A percentile compares a stretch with the other conserved stretches of the same genome.
phyloP scores from a whole-genome alignment of 2,329 filamentous ascomycete genomes.

The Tothia fuscella region DNA sequence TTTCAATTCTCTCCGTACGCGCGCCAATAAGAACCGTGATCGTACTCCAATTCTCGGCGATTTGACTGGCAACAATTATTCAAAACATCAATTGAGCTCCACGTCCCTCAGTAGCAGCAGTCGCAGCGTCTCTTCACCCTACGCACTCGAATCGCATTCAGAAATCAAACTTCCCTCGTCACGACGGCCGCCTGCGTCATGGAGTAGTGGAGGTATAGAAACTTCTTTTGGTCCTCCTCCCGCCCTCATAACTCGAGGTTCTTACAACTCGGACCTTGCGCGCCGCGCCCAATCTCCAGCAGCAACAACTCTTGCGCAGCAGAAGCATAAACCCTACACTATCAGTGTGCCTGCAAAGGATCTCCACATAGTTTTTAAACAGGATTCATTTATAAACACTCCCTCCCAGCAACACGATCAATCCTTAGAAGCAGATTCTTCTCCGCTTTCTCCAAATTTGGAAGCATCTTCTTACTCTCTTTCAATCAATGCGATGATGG shows the following conservation, averaged over 20 bases:
- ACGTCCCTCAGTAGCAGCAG: not conserved
- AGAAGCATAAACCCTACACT: conserved; percentile 7
- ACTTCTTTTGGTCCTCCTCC: conserved; percentile 38
- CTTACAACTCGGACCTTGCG: conserved; percentile 20
- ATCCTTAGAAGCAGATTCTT: not conserved
- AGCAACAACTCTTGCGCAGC: not conserved
- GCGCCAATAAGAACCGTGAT: not conserved
- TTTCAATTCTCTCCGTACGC: not conserved
- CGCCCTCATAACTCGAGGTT: conserved; percentile 35
- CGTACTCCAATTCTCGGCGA: not conserved
- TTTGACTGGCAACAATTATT: not conserved
- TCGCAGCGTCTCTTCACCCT: too few relatives aligned
- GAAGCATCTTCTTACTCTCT: not conserved
- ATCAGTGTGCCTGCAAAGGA: not conserved
- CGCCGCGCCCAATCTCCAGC: conserved; percentile 20
- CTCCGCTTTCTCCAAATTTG: not conserved
- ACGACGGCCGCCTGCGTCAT: conserved; percentile 34
- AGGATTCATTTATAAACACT: not conserved
- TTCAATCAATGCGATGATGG: conserved; percentile 8
- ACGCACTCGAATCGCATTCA: not conserved
- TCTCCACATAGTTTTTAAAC: too few relatives aligned
- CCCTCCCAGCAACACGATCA: not conserved
- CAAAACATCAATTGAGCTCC: not conserved
- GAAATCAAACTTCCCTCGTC: conserved; percentile 21
- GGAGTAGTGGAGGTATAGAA: conserved; percentile 38